Percentiles rank a stretch among this genome's conserved stretches.
Conservation (phyloP, 495 filamentous ascomycete genomes). For the Neurospora sp. region DNA sequence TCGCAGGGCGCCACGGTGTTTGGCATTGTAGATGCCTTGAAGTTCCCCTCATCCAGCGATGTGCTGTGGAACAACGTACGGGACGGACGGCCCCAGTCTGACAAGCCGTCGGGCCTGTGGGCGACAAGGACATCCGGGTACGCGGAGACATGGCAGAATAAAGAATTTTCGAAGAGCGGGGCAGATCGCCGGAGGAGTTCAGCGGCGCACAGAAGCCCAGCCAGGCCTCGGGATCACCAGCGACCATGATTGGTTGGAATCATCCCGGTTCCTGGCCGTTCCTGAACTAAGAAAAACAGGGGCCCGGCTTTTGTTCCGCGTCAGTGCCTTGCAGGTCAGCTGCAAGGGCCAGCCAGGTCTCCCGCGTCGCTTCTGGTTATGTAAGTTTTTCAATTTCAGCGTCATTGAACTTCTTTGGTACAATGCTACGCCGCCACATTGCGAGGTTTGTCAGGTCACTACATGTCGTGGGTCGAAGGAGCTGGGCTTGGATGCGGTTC, state of each 20-base stretch:
- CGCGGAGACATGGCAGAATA: neutral
- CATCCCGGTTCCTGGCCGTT: slow-evolving; percentile 9
- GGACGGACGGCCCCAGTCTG: neutral
- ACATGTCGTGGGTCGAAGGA: neutral
- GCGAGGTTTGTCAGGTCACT: slow-evolving; percentile 9
- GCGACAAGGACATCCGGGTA: neutral
- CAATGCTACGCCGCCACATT: slow-evolving; percentile 1
- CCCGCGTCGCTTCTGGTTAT: neutral
- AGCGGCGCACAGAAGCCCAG: neutral
- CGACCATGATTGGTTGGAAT: slow-evolving; percentile 6
- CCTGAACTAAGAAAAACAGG: slow-evolving; percentile 7
- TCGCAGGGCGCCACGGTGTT: neutral
- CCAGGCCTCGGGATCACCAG: neutral
- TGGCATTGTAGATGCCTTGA: neutral
- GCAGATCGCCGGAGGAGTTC: neutral
- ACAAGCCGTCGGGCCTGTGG: neutral
- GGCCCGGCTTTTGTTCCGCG: slow-evolving; percentile 4
- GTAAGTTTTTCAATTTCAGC: neutral
- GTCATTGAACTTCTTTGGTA: neutral
- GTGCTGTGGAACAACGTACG: neutral
- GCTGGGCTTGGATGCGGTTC: neutral
- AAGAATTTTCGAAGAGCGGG: neutral
- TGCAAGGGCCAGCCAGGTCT: slow-evolving; percentile 15
- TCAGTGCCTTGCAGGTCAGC: slow-evolving; percentile 13
- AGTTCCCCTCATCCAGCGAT: neutral